Evolutionary conservation across 169 alveolate species (phyloP).

Genomic region (Plasmodium relictum): DNA sequence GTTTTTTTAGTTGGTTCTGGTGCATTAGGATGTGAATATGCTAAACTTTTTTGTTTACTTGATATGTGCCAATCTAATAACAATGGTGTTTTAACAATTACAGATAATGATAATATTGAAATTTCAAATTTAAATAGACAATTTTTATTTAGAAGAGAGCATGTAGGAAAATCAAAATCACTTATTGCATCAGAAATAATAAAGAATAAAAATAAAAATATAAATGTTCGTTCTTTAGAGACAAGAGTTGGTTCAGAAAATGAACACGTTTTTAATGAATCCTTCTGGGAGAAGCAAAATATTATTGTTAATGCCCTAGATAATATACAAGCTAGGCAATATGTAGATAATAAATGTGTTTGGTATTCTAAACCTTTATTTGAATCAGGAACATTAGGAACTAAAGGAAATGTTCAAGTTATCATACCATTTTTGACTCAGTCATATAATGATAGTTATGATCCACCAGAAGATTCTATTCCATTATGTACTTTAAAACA

Average conservation of each 20-base stretch:
- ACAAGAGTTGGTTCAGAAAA: constrained; percentile 96
- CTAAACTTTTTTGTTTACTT: constrained; percentile 97
- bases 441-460: constrained; percentile 98
- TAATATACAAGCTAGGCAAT: constrained; percentile 97
- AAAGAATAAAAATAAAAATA: constrained; percentile 90
- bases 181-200: constrained; percentile 90
- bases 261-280: constrained; percentile 96
- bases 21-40: constrained; percentile 99
- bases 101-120: constrained; percentile 98
- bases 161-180: constrained; percentile 86
- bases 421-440: constrained; percentile 97
- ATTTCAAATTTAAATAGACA: constrained; percentile 98
- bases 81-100: constrained; percentile 92
- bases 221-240: constrained; percentile 88
- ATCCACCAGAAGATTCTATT: constrained; percentile 97
- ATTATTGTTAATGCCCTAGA: constrained; percentile 98
- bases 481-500: constrained; percentile 96
- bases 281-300: constrained; percentile 97
- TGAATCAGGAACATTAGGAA: constrained; percentile 99
- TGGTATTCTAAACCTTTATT: constrained; percentile 98
- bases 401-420: constrained; percentile 97
- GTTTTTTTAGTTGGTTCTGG: constrained; percentile 97
- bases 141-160: constrained; percentile 96
- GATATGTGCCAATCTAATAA: constrained; percentile 91
- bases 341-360: constrained; percentile 98